Conservation (phyloP, 2,329 filamentous ascomycete species). For the Podosphaera fusca region DNA sequence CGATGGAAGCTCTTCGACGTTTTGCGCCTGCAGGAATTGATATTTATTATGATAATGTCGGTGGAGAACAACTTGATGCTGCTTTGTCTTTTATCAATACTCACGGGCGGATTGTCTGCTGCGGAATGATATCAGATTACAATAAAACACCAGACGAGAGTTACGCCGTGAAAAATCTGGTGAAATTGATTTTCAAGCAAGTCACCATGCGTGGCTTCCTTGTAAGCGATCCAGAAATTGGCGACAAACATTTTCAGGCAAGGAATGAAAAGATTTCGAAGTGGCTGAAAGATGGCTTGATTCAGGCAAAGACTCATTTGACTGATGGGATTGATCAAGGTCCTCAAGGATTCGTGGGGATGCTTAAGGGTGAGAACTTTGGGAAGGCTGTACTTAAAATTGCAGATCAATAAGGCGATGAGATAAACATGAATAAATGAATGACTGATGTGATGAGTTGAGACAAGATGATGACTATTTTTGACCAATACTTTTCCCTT, state of each 20-base stretch:
- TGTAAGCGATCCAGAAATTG: conserved; percentile 36
- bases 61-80: conserved; percentile 50
- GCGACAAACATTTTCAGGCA: conserved; percentile 32
- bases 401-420: conserved; percentile 9
- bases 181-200: conserved; percentile 34
- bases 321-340: conserved; percentile 46
- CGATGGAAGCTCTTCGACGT: conserved; percentile 36
- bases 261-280: conserved; percentile 43
- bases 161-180: conserved; percentile 39
- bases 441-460: too few relatives aligned
- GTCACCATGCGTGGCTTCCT: conserved; percentile 46
- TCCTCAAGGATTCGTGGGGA: conserved; percentile 38
- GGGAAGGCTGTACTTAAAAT: conserved; percentile 52
- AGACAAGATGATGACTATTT: too few relatives aligned
- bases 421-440: background rate
- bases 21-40: conserved; percentile 52
- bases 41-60: conserved; percentile 66
- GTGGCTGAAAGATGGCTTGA: conserved; percentile 43
- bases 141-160: conserved; percentile 27
- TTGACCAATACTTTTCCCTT: too few relatives aligned
- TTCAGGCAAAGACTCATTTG: conserved; percentile 36
- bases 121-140: conserved; percentile 47
- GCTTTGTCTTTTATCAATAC: conserved; percentile 38
- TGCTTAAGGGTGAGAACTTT: conserved; percentile 47
- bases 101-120: conserved; percentile 38